A percentile compares a stretch with the other conserved stretches of the same genome.
Conservation (phyloP, 2,329 filamentous ascomycete species). For the Chaetothyriales sp. region DNA sequence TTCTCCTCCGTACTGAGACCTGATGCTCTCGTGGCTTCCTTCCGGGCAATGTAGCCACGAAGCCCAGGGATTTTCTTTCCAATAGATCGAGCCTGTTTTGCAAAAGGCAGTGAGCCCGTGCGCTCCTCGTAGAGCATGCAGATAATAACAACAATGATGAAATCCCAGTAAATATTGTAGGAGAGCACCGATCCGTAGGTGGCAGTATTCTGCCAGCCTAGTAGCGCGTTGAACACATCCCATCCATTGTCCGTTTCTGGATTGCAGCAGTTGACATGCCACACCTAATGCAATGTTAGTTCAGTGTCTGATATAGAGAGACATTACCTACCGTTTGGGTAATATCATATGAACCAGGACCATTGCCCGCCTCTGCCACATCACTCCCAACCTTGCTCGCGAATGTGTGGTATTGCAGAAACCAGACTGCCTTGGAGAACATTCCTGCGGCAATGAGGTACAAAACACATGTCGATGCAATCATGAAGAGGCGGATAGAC, state of each 20-base stretch:
- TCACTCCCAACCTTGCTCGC: constrained; percentile 41
- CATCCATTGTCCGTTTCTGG: constrained; percentile 59
- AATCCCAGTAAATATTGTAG: constrained; percentile 79
- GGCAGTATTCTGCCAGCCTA: constrained; percentile 79
- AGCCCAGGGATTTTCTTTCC: constrained; percentile 17
- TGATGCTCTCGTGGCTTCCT: neutral
- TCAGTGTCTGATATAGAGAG: neutral
- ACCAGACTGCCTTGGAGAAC: constrained; percentile 66
- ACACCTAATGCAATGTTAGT: constrained; percentile 33
- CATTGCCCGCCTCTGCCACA: constrained; percentile 45
- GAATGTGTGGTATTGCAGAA: constrained; percentile 55
- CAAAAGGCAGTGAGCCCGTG: constrained; percentile 8
- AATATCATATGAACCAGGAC: constrained; percentile 67
- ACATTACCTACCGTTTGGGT: constrained; percentile 35
- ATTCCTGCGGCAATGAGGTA: constrained; percentile 74
- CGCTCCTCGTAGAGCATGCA: constrained; percentile 52
- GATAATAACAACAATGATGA: constrained; percentile 49
- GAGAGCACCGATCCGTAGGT: constrained; percentile 76
- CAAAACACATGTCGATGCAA: constrained; percentile 63
- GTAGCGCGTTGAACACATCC: constrained; percentile 72
- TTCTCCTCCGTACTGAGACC: neutral
- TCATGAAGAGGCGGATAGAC: constrained; percentile 59
- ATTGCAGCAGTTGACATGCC: constrained; percentile 77
- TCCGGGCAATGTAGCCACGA: constrained; percentile 12
- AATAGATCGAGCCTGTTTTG: constrained; percentile 10